Evolutionary conservation across 2,329 filamentous ascomycete genomes (phyloP), one percentile per base, ranked within the genome.

Genomic region (Cladophialophora chaetospira): DNA sequence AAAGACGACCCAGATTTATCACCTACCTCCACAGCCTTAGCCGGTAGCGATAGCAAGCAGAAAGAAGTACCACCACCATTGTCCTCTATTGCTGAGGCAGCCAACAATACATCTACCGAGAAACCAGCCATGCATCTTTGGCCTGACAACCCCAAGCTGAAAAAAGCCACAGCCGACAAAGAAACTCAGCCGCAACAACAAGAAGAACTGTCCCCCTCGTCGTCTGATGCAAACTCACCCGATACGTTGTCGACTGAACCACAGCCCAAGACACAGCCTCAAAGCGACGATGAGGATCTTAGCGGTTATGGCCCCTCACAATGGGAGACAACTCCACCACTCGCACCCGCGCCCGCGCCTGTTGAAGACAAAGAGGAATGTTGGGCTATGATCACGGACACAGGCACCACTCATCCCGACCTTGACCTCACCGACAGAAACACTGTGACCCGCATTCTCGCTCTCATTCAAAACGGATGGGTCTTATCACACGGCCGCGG

Each of bases 401-500:
- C 53, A 13, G 53, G 52, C 15, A 47, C 26, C 6, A 15, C 45
- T n/a, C 57, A 62, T 31, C 53, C 53, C 4, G 46, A 52, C 31
- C 10, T 62, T 17, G 53, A 62, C 53, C 25, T 36, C 8, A 25
- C 36, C 9, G 31, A 55, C 19, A 11, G 21, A 4, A 35, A 35
- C 33, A 59, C 50, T 15, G 17, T 62, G n/a, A 46, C 43, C 11
- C 56, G 53, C 35, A n/a, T 59, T n/a, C 31, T 58, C 29, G 46
- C 53, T 21, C 35, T 62, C 6, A 10, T 38, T 4, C 46, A 47
- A 25, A 33, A 15, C 17, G 53, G 50, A 17, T 62, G 60, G 60
- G 46, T 15, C 2, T n/a, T 57, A 2, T 40, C 38, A 17, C 52
- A 28, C 26, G 60, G 60, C 13, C 48, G 47, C 8, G 60, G 60